Conservation (phyloP, 192 early-diverging fungal genomes). For the Piromyces sp. region DNA sequence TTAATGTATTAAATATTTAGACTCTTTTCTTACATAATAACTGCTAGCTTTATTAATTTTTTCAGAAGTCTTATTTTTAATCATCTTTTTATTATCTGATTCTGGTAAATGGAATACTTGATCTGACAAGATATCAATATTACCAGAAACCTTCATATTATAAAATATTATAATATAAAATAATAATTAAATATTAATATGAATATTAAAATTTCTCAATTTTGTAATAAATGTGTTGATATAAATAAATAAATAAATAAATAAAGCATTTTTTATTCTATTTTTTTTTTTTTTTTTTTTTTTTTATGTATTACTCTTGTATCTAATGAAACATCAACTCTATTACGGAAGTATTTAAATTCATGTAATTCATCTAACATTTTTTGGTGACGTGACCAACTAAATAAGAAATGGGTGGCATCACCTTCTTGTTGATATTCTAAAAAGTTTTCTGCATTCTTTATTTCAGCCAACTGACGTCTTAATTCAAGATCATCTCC, state of each 20-base stretch:
- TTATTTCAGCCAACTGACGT: constrained; percentile 32
- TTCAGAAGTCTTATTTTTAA: not conserved
- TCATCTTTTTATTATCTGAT: not conserved
- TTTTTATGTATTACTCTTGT: not conserved
- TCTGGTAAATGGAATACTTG: not conserved
- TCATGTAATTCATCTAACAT: constrained; percentile 29
- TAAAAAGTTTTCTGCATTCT: constrained; percentile 33
- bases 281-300: no score
- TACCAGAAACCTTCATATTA: not conserved
- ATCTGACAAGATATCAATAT: not conserved
- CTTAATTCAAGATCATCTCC: constrained; percentile 38
- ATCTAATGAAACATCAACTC: constrained; percentile 39
- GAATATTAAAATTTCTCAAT: no score
- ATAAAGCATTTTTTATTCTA: no score
- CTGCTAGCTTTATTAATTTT: not conserved
- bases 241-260: no score
- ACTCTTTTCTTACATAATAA: not conserved
- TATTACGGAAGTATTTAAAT: constrained; percentile 27
- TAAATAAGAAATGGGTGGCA: constrained; percentile 33
- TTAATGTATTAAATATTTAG: not conserved
- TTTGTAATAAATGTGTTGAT: no score
- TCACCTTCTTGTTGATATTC: constrained; percentile 34
- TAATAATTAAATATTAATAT: no score
- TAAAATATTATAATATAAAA: no score
- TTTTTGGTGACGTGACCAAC: constrained; percentile 29